phyloP scores from a whole-genome alignment of 2,329 filamentous ascomycete genomes.

The Paraconiothyrium sp. region DNA sequence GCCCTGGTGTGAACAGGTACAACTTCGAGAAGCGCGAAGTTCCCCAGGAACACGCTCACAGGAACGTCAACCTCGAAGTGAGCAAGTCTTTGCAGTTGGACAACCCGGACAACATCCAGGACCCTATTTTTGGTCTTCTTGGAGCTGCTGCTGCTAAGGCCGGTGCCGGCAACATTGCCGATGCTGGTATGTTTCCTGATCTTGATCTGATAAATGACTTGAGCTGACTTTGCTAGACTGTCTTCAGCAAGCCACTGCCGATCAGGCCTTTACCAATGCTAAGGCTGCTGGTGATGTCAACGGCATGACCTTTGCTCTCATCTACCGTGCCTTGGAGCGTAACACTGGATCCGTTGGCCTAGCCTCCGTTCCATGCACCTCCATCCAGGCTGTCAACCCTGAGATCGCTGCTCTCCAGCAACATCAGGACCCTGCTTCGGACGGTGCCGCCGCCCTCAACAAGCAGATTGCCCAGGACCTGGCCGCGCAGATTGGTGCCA shows the following conservation, averaged over 20 bases:
- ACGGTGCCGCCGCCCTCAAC: conserved; percentile 65
- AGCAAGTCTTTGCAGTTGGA: conserved; percentile 55
- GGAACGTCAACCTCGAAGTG: conserved; percentile 59
- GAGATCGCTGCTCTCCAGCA: conserved; percentile 71
- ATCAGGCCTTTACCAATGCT: conserved; percentile 69
- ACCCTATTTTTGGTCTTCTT: conserved; percentile 62
- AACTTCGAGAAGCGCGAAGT: conserved; percentile 58
- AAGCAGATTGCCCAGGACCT: conserved; percentile 69
- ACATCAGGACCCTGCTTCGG: conserved; percentile 73
- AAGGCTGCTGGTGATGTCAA: conserved; percentile 62
- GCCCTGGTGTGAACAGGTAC: conserved; percentile 28
- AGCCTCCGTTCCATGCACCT: conserved; percentile 66
- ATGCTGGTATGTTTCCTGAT: conserved; percentile 48
- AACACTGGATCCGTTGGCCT: conserved; percentile 68
- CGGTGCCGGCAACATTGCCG: conserved; percentile 60
- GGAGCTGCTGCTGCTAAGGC: conserved; percentile 61
- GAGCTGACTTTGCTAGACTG: conserved; percentile 55
- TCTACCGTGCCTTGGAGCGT: conserved; percentile 66
- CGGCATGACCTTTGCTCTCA: conserved; percentile 64
- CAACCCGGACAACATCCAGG: conserved; percentile 60
- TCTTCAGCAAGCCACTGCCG: conserved; percentile 66
- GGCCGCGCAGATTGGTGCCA: conserved; percentile 66
- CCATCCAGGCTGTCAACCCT: conserved; percentile 67
- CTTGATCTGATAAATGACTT: background rate
- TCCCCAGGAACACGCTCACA: conserved; percentile 67